Conservation (phyloP, 2,329 filamentous ascomycete genomes). For the Zalaria sp. region DNA sequence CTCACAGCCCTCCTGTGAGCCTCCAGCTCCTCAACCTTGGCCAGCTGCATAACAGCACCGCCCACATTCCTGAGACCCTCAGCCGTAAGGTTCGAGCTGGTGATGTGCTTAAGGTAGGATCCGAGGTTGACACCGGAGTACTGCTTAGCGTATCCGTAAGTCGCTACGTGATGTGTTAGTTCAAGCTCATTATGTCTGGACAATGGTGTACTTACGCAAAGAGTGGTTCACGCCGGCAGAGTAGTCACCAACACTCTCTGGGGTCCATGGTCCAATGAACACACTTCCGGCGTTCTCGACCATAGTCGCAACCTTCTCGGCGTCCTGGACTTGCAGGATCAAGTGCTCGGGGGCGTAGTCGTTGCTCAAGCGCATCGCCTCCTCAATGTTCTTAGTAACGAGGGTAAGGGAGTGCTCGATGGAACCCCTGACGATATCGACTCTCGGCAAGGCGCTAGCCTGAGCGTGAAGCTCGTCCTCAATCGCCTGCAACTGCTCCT, state of each 20-base stretch:
- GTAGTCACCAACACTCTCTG: conserved; percentile 95
- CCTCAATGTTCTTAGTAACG: conserved; percentile 55
- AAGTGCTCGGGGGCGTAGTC: conserved; percentile 92
- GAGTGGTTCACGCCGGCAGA: conserved; percentile 97
- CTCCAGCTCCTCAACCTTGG: conserved; percentile 86
- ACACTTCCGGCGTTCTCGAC: conserved; percentile 93
- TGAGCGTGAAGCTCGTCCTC: conserved; percentile 85
- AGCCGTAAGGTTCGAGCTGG: conserved; percentile 75
- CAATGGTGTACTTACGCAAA: conserved; percentile 59
- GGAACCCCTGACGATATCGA: conserved; percentile 81
- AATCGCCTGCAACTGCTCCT: conserved; percentile 62
- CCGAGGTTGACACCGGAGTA: conserved; percentile 95
- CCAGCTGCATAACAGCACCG: conserved; percentile 82
- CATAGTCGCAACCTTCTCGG: conserved; percentile 57
- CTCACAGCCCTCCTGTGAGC: conserved; percentile 69
- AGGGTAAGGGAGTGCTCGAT: conserved; percentile 89
- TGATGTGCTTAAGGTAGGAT: conserved; percentile 97
- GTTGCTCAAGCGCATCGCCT: conserved; percentile 75
- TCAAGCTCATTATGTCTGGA: neutral
- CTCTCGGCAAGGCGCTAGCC: conserved; percentile 72
- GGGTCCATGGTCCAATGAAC: conserved; percentile 92
- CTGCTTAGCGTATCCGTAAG: conserved; percentile 95
- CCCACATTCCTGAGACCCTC: conserved; percentile 79
- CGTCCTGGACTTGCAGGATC: conserved; percentile 75
- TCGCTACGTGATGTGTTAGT: conserved; percentile 42